Conservation (phyloP, 176 grass and related monocot genomes). For the Aegilops sharonensis region DNA sequence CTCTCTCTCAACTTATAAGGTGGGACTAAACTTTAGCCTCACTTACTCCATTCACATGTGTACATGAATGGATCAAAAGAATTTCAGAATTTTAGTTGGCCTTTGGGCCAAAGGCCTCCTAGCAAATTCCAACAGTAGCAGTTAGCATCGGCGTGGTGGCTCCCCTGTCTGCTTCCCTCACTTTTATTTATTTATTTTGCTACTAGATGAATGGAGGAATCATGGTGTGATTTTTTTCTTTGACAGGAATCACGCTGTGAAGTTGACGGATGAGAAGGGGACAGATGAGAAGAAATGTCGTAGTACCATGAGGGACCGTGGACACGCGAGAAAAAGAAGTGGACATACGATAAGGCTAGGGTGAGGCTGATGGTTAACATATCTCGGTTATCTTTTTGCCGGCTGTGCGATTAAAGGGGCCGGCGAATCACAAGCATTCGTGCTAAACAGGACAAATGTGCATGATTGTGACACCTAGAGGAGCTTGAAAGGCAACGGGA, state of each 20-base stretch:
- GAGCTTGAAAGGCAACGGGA: slow-evolving; percentile 6
- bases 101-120: no score
- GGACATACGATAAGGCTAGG: not conserved
- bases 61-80: no score
- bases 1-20: no score
- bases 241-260: slow-evolving; percentile 18
- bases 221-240: not conserved
- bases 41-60: no score
- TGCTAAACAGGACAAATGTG: slow-evolving; percentile 42
- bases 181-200: not conserved
- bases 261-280: slow-evolving; percentile 19
- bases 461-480: slow-evolving; percentile 26
- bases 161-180: not conserved
- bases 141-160: not conserved
- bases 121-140: no score
- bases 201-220: slow-evolving; percentile 43
- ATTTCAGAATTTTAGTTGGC: no score
- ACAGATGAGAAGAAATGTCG: not conserved
- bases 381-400: slow-evolving; percentile 6
- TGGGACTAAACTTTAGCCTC: no score
- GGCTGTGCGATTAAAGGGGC: not conserved
- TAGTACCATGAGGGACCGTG: not conserved
- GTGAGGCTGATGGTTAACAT: slow-evolving; percentile 39
- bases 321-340: not conserved
- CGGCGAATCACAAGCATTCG: slow-evolving; percentile 16